Percentiles rank a stretch among this genome's conserved stretches.
These are phyloP conservation scores for Tilletia indica DNA, from an alignment of 1,284 basidiomycete species.

Conservation along the genomic window DNA sequence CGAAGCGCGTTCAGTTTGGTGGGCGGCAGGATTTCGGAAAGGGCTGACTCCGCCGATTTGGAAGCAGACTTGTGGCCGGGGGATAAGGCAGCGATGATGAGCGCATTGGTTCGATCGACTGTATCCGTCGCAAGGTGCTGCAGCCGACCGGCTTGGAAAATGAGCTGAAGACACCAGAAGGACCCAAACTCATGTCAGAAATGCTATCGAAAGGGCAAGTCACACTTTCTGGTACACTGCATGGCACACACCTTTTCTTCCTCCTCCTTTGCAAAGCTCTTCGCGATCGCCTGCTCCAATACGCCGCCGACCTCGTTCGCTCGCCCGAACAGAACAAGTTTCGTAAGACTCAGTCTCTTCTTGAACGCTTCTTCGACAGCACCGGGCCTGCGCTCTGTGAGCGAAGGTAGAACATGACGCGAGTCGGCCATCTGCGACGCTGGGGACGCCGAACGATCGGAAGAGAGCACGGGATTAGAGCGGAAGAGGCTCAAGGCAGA, in stretches of 20 bases:
- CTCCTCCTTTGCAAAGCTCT: slow-evolving; percentile 14
- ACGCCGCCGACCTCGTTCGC: not conserved
- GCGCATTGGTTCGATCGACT: not conserved
- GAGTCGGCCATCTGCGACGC: slow-evolving; percentile 4
- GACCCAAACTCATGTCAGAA: not conserved
- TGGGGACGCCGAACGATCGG: slow-evolving; percentile 5
- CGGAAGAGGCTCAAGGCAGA: not conserved
- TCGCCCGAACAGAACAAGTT: slow-evolving; percentile 3
- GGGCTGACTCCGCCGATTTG: not conserved
- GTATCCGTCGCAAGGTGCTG: slow-evolving; percentile 4
- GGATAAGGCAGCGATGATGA: not conserved
- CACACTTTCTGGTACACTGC: too few relatives aligned
- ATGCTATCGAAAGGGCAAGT: not conserved
- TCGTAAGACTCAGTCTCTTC: not conserved
- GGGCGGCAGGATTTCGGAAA: not conserved
- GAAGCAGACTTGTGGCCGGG: not conserved
- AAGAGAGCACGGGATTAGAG: not conserved
- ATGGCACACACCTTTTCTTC: slow-evolving; percentile 8
- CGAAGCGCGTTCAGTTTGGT: slow-evolving; percentile 6
- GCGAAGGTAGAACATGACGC: not conserved
- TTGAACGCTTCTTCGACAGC: slow-evolving; percentile 5
- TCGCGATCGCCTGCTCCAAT: slow-evolving; percentile 8
- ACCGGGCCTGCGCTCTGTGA: slow-evolving; percentile 5
- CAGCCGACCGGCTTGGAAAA: slow-evolving; percentile 9
- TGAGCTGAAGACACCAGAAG: slow-evolving; percentile 5